Evolutionary conservation across 768 basidiomycete species (phyloP).

Genomic region (Gautieria morchelliformis): DNA sequence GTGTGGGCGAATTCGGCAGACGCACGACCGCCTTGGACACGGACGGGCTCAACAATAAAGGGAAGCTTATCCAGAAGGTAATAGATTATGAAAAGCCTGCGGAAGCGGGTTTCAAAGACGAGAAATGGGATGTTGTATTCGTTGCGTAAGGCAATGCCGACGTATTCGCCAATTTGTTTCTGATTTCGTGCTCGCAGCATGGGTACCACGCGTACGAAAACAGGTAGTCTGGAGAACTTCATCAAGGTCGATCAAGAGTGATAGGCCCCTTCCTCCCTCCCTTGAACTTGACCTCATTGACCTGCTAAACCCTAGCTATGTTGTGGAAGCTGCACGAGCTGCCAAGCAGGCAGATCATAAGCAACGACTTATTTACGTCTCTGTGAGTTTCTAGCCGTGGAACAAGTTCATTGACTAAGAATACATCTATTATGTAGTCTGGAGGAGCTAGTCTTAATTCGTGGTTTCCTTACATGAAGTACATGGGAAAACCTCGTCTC

Average conservation of each 20-base stretch:
- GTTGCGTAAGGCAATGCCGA: slow-evolving; percentile 37
- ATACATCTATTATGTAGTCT: slow-evolving; percentile 27
- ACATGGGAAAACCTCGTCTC: slow-evolving; percentile 2
- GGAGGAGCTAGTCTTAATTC: slow-evolving; percentile 40
- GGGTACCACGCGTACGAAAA: slow-evolving; percentile 52
- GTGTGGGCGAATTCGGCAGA: slow-evolving; percentile 54
- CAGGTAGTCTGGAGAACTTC: slow-evolving; percentile 57
- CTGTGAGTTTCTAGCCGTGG: slow-evolving; percentile 30
- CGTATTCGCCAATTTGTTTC: not conserved
- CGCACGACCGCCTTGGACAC: slow-evolving; percentile 33
- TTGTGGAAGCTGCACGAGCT: slow-evolving; percentile 60
- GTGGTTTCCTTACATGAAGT: slow-evolving; percentile 43
- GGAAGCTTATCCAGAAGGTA: slow-evolving; percentile 58
- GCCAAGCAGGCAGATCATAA: slow-evolving; percentile 40
- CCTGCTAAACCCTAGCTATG: slow-evolving; percentile 38
- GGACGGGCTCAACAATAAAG: slow-evolving; percentile 16
- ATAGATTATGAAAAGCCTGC: slow-evolving; percentile 63
- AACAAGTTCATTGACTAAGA: not conserved
- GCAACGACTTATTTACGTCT: slow-evolving; percentile 65
- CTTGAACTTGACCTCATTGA: too few relatives aligned
- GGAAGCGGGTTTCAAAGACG: slow-evolving; percentile 38
- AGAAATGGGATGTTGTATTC: slow-evolving; percentile 67
- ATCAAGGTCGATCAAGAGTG: slow-evolving; percentile 74
- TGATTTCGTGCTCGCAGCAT: slow-evolving; percentile 28
- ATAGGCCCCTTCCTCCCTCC: not conserved